phyloP scores from a whole-genome alignment of 768 basidiomycete genomes.

The Strobilomyces echinocephalus region DNA sequence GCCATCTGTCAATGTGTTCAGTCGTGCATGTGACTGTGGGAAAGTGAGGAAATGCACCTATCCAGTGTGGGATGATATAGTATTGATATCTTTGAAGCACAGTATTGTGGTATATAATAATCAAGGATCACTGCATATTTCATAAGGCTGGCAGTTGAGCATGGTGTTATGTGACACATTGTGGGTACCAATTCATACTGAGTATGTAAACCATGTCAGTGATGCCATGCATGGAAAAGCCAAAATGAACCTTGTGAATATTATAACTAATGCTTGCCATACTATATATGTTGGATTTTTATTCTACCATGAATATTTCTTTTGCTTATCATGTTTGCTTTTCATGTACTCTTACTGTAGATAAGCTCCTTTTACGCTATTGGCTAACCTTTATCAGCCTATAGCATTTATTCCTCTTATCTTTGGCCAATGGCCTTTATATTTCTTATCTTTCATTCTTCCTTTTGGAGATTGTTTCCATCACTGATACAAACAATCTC shows the following conservation, averaged over 20 bases:
- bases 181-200: constrained; percentile 91
- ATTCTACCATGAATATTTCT: no score
- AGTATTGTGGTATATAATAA: constrained; percentile 87
- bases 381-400: no score
- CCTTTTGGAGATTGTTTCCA: no score
- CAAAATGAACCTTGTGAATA: constrained; percentile 71
- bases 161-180: constrained; percentile 28
- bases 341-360: no score
- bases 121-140: constrained; percentile 71
- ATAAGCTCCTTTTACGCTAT: no score
- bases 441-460: no score
- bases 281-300: constrained; percentile 76
- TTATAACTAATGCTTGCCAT: constrained; percentile 96
- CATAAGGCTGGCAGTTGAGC: no score
- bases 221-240: background rate
- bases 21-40: background rate
- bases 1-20: constrained; percentile 50
- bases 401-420: no score
- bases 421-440: no score
- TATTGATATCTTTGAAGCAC: constrained; percentile 80
- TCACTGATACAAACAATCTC: no score
- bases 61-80: constrained; percentile 78
- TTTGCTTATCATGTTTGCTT: no score
- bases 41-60: constrained; percentile 41
- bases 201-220: constrained; percentile 6